Evolutionary conservation across 345 rosid genomes (phyloP), one percentile per base, ranked within the genome.

Genomic region (Alliaria petiolata): DNA sequence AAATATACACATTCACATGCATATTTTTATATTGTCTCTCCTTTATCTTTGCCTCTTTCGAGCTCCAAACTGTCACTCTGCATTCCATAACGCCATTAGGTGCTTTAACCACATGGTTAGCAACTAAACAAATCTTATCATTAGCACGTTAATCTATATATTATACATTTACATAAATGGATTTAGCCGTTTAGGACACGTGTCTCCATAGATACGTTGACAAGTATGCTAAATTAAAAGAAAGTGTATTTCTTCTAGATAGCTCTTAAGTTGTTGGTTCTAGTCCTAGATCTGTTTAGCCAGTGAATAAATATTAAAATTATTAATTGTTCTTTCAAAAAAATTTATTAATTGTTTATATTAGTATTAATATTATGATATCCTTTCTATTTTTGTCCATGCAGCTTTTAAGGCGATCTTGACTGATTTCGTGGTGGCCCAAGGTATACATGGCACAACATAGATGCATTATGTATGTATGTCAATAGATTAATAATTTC

Each of bases 361-460:
- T 30, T 68, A 17, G 4, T 34, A 46, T 28, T 52, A 17, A 43
- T 44, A 14, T 56, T 20, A 69, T 20, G 11, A 69, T 43, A 54
- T 40, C 52, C 49, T 44, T 63, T 55, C 70, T 72, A 45, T 44
- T 63, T 55, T 16, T 11, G 57, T 64, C 31, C 56, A 62, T 63
- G 54, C 76, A n/a, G 63, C 63, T 62, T 71, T 62, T 52, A 53
- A 42, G 44, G 47, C 68, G 62, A 51, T 71, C 75, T 51, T 53
- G 76, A 53, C 39, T 71, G 14, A 42, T 40, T 72, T 72, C 38
- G 39, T 72, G 11, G 76, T 63, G 70, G 70, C 62, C 70, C 76
- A 72, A 52, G 26, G 47, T 72, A 62, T 62, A 63, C 76, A 53
- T 71, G 76, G 69, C 76, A 53, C 62, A 72, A 53, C 70, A 62